Evolutionary conservation across 352 stramenopile species (phyloP).

Genomic region (Phytophthora idaei): DNA sequence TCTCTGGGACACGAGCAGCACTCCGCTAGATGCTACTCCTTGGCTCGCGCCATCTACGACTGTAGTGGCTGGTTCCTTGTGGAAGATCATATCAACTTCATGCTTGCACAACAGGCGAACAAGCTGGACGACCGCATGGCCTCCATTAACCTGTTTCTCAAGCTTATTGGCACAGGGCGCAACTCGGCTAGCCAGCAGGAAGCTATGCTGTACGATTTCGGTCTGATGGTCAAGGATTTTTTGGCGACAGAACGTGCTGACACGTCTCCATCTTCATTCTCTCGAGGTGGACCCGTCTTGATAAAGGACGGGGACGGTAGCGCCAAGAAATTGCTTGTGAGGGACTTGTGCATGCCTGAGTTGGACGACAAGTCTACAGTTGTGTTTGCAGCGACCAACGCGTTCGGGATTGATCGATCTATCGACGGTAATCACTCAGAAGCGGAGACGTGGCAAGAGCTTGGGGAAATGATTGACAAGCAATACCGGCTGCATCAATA

Average conservation of each 20-base stretch:
- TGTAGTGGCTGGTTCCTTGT: conserved; percentile 85
- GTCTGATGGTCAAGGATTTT: conserved; percentile 82
- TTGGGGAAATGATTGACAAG: conserved; percentile 60
- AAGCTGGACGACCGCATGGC: conserved; percentile 78
- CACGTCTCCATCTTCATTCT: conserved; percentile 18
- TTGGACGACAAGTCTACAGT: conserved; percentile 84
- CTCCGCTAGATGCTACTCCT: conserved; percentile 81
- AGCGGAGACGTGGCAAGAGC: conserved; percentile 62
- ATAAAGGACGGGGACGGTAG: conserved; percentile 41
- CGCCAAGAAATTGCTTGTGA: conserved; percentile 67
- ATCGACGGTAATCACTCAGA: conserved; percentile 72
- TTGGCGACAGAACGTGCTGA: conserved; percentile 49
- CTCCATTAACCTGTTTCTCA: conserved; percentile 87
- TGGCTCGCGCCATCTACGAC: conserved; percentile 82
- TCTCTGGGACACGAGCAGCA: conserved; percentile 73
- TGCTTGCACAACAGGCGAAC: conserved; percentile 81
- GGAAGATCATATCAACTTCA: conserved; percentile 91
- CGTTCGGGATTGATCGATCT: conserved; percentile 65
- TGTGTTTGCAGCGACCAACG: conserved; percentile 81
- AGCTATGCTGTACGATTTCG: conserved; percentile 84
- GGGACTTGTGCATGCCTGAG: conserved; percentile 79
- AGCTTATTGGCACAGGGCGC: conserved; percentile 80
- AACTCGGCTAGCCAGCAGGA: conserved; percentile 87
- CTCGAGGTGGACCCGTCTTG: conserved; percentile 28
- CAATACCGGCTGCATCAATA: conserved; percentile 73